Evolutionary conservation across 2,329 filamentous ascomycete genomes (phyloP), one percentile per base, ranked within the genome.

Genomic region (Cladobotryum mycophilum): DNA sequence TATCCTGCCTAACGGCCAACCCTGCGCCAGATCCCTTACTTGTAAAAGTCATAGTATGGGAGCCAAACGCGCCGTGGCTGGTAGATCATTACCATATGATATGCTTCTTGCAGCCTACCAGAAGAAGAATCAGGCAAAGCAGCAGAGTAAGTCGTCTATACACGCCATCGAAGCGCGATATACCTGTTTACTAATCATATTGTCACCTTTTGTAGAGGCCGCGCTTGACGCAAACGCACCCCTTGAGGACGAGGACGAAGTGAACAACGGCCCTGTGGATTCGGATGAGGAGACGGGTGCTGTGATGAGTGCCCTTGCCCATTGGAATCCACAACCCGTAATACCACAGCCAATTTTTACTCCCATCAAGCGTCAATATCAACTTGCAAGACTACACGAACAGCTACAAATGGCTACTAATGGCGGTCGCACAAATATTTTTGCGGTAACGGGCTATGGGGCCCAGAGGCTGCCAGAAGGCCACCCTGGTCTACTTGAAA

Each of bases 51-150:
- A 96, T 58, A 85, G 80, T n/a, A 96, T 96, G 91, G 90, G 91
- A 11, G 86, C 91, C 5, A 96, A 96, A 70, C 80, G 91, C 59
- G 86, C 87, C 1, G 91, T 96, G 3, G 86, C 89, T 5, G 91
- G 91, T 1, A 79, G 91, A 54, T 93, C 88, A 41, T 71, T 95
- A 53, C 91, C 91, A 1, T 96, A 96, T 64, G 90, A 96, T 67
- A 93, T 95, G 85, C 74, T 96, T 37, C 77, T 96, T 36, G 84
- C 87, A 13, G 85, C 86, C 7, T 93, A 93, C 63, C 88, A 93
- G 68, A 96, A 97, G 78, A 97, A 96, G 76, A 99, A 99, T 62
- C 93, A 97, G 68, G 93, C 93, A 18, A 95, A 96, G 64, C 89
- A 96, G 72, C 93, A 97, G 69, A 95, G 89, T 91, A 76, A 71